A percentile compares a stretch with the other conserved stretches of the same genome.
Conservation (phyloP, 2,329 filamentous ascomycete species). For the Colletotrichum australisinense region DNA sequence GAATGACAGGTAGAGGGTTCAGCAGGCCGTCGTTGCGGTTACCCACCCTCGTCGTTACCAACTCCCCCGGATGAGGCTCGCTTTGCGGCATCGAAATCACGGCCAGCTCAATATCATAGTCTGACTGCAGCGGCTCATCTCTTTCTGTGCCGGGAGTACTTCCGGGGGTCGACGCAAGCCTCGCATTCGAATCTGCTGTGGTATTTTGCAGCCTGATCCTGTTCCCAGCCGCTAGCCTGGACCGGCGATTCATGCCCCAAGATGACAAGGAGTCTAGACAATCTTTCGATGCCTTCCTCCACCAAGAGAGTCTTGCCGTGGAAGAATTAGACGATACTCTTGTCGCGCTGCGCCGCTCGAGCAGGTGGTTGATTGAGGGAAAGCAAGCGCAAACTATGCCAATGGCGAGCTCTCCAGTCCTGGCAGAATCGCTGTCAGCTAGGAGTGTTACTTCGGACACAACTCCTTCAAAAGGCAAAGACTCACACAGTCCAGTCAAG, state of each 20-base stretch:
- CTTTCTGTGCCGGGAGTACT: not conserved
- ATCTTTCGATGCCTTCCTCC: not conserved
- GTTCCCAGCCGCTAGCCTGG: not conserved
- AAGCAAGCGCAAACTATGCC: conserved; percentile 37
- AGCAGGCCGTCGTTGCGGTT: not conserved
- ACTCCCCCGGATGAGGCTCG: conserved; percentile 1
- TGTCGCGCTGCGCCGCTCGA: conserved; percentile 13
- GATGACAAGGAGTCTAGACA: conserved; percentile 7
- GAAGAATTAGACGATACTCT: not conserved
- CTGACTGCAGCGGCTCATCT: conserved; percentile 8
- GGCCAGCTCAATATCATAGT: conserved; percentile 26
- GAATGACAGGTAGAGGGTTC: conserved; percentile 2
- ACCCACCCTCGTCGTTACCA: not conserved
- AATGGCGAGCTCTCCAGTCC: conserved; percentile 36
- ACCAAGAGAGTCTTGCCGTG: not conserved
- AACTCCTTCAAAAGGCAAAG: not conserved
- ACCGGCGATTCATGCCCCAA: not conserved
- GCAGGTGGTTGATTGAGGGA: conserved; percentile 36
- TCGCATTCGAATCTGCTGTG: not conserved
- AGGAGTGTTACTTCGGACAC: not conserved
- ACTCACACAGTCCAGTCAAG: conserved; percentile 35
- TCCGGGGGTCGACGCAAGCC: not conserved
- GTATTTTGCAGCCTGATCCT: not conserved
- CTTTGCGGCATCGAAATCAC: not conserved
- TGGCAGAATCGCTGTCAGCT: not conserved